phyloP scores from a whole-genome alignment of 805 yeast species.

The Kuraishia piskuri region DNA sequence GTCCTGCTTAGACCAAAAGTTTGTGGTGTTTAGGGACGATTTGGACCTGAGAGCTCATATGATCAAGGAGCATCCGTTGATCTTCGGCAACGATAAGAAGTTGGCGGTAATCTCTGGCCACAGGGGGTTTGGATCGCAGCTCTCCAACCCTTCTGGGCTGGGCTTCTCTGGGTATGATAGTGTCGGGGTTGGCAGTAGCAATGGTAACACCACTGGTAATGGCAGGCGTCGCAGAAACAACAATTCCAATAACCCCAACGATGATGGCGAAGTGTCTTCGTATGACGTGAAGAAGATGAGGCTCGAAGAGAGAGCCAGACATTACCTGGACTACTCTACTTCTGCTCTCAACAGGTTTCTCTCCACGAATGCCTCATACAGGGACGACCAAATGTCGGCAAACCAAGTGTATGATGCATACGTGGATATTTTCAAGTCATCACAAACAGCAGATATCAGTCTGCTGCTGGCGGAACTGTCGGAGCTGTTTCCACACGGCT shows the following conservation, averaged over 20 bases:
- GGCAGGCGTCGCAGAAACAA: slow-evolving; percentile 7
- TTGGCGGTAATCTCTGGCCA: slow-evolving; percentile 6
- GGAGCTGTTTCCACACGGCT: slow-evolving; percentile 42
- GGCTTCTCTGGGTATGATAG: slow-evolving; percentile 10
- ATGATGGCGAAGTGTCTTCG: slow-evolving; percentile 27
- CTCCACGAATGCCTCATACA: slow-evolving; percentile 37
- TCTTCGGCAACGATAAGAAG: slow-evolving; percentile 35
- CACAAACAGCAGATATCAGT: slow-evolving; percentile 38
- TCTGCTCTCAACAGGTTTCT: slow-evolving; percentile 39
- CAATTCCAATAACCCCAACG: slow-evolving; percentile 1
- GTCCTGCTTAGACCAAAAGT: slow-evolving; percentile 76
- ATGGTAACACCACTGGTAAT: slow-evolving; percentile 10
- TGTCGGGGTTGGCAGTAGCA: not conserved
- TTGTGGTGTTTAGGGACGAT: slow-evolving; percentile 85
- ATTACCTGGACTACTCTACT: slow-evolving; percentile 52
- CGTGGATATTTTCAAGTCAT: slow-evolving; percentile 34
- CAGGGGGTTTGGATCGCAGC: slow-evolving; percentile 45
- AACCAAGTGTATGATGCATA: slow-evolving; percentile 38
- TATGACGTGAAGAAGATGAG: slow-evolving; percentile 46
- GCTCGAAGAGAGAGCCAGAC: slow-evolving; percentile 79
- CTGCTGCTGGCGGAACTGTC: slow-evolving; percentile 53
- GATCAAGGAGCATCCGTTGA: slow-evolving; percentile 68
- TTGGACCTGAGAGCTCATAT: slow-evolving; percentile 84
- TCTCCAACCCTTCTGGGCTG: slow-evolving; percentile 25
- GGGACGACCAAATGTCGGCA: slow-evolving; percentile 37